Conservation (phyloP, 345 rosid genomes). For the Xanthoceras sorbifolium region DNA sequence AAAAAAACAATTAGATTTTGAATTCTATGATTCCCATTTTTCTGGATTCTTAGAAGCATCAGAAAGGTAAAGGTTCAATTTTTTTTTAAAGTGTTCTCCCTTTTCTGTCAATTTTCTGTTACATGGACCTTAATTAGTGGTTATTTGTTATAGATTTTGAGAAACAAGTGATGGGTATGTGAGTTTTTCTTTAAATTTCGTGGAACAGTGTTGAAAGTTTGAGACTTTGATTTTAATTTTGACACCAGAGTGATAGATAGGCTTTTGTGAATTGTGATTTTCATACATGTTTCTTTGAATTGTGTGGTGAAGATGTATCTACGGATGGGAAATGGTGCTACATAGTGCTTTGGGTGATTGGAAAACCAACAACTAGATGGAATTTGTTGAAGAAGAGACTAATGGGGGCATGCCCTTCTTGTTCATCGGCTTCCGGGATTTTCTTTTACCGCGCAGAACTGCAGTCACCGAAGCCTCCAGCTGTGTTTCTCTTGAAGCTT, state of each 20-base stretch:
- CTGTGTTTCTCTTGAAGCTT: slow-evolving; percentile 78
- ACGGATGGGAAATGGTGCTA: slow-evolving; percentile 99
- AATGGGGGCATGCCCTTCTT: slow-evolving; percentile 72
- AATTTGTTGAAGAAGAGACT: slow-evolving; percentile 79
- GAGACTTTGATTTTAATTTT: slow-evolving; percentile 2
- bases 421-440: slow-evolving; percentile 74
- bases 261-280: background rate
- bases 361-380: slow-evolving; percentile 78
- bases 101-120: background rate
- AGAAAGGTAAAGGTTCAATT: background rate
- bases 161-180: slow-evolving; percentile 3
- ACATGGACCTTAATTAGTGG: background rate
- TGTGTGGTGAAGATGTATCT: slow-evolving; percentile 65
- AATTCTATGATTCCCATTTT: background rate
- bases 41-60: background rate
- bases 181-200: background rate
- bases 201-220: background rate
- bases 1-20: background rate
- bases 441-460: slow-evolving; percentile 54
- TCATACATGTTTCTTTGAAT: slow-evolving; percentile 15
- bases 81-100: too few species aligned
- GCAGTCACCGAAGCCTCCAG: slow-evolving; percentile 63
- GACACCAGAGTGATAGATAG: background rate
- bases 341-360: slow-evolving; percentile 86
- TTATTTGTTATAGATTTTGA: too few species aligned